These are phyloP conservation scores for Paracoccidioides brasiliensis DNA, from an alignment of 2,329 filamentous ascomycete genomes.

Conservation along the genomic window DNA sequence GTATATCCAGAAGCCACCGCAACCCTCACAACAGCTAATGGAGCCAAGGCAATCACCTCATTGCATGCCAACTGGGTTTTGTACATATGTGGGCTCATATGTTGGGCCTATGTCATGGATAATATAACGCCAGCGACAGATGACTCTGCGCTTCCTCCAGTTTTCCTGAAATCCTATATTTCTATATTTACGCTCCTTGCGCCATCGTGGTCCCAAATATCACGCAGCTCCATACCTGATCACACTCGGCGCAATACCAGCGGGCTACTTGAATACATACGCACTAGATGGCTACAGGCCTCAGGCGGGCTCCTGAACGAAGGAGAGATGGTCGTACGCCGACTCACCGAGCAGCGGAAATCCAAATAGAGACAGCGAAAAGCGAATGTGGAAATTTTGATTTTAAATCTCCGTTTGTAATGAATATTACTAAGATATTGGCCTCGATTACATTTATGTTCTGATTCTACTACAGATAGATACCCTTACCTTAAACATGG, in stretches of 20 bases:
- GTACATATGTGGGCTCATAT: constrained; percentile 22
- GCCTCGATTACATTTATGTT: neutral
- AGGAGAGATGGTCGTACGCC: constrained; percentile 20
- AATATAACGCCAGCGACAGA: neutral
- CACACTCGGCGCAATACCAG: constrained; percentile 14
- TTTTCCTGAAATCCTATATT: constrained; percentile 12
- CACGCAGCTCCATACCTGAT: constrained; percentile 9
- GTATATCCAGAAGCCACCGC: neutral
- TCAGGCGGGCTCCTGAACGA: constrained; percentile 25
- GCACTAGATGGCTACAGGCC: constrained; percentile 15
- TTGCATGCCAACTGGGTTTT: constrained; percentile 23
- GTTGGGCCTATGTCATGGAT: constrained; percentile 21
- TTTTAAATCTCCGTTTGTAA: neutral
- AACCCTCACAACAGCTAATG: neutral
- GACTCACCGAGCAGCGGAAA: constrained; percentile 15
- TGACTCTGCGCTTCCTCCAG: neutral
- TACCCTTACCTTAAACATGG: neutral
- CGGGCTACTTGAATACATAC: constrained; percentile 20
- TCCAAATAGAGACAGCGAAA: constrained; percentile 8
- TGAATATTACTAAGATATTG: no score
- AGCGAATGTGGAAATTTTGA: constrained; percentile 19
- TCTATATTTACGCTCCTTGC: constrained; percentile 12
- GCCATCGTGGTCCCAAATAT: constrained; percentile 11
- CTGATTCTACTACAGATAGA: neutral
- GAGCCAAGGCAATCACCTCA: constrained; percentile 14